Evolutionary conservation across 2,329 filamentous ascomycete species (phyloP), one percentile per base, ranked within the genome.

Genomic region (Arthrobotrys conoides): DNA sequence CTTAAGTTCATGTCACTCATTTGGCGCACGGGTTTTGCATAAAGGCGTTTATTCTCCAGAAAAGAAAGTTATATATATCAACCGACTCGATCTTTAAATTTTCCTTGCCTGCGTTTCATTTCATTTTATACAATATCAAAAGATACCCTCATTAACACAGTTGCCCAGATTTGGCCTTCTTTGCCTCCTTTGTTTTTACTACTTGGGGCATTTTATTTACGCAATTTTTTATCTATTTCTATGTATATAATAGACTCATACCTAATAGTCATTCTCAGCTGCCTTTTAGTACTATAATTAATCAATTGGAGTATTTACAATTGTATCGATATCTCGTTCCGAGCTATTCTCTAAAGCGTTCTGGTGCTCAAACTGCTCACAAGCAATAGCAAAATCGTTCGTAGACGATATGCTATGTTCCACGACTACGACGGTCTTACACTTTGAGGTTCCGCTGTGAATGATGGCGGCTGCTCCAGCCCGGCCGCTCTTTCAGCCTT

Each of bases 91-190:
- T 49, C 46, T 24, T 72, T 72, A 51, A 36, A 53, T 22, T 72
- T 44, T 49, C 38, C 22, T 30, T 53, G 38, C 44, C 20, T 36
- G 9, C 20, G 44, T 46, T 75, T 20, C 18, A 46, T 36, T 46
- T 46, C 46, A 16, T 57, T 55, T 66, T 65, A 18, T 18, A 44
- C 55, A 44, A 51, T 16, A 3, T 51, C 48, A 55, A 70, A 41
- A 59, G 71, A 76, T 76, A 70, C 72, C 66, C 66, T 70, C 66
- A 46, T 64, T 72, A 65, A 33, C 51, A 36, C 65, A 41, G 57
- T 46, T 65, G 46, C 18, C 18, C 24, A 20, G 44, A 44, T 18
- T 24, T 14, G 30, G 51, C 48, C 16, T 27, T 18, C 18, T n/a
- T n/a, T 41, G 36, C 33, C 38, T 44, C 41, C 61, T 69, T 59